Percentiles rank a stretch among this genome's conserved stretches.
Conservation (phyloP, 225 moss, liverwort and hornwort genomes). For the Pseudoscleropodium purum region DNA sequence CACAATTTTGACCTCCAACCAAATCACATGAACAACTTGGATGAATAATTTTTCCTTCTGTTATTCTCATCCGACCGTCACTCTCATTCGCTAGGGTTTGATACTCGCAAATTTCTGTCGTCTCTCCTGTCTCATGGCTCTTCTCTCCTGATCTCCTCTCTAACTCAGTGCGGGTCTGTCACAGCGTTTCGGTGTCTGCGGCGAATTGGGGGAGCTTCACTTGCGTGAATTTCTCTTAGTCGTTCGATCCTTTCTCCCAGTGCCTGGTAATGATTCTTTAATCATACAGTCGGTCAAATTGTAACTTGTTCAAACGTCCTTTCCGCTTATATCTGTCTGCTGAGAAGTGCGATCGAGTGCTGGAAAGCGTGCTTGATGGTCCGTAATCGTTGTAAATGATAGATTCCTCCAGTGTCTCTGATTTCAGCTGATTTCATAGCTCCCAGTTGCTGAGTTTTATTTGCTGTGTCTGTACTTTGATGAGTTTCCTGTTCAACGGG, state of each 20-base stretch:
- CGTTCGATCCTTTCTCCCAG: not conserved
- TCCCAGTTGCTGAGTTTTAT: not conserved
- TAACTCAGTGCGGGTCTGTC: too few relatives aligned
- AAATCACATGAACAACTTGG: too few relatives aligned
- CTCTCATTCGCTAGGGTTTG: not conserved
- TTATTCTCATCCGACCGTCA: not conserved
- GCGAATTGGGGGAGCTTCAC: not conserved
- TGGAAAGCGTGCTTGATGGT: not conserved
- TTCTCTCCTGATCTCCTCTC: not conserved
- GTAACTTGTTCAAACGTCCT: not conserved
- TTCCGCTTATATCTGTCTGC: not conserved
- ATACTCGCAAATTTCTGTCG: not conserved
- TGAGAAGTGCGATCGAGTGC: not conserved
- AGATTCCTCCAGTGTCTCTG: not conserved
- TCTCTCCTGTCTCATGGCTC: not conserved
- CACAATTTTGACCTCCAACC: not conserved
- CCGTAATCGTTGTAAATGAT: not conserved
- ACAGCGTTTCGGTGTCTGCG: not conserved
- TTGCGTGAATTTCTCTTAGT: not conserved
- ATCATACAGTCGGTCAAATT: not conserved
- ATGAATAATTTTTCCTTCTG: not conserved
- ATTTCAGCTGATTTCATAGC: not conserved
- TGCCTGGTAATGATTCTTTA: not conserved
- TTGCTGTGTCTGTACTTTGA: not conserved
- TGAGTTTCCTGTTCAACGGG: not conserved